Percentiles rank a stretch among this genome's conserved stretches.
Evolutionary conservation across 2,329 filamentous ascomycete species (phyloP).

Genomic region (Fusarium lateritium): DNA sequence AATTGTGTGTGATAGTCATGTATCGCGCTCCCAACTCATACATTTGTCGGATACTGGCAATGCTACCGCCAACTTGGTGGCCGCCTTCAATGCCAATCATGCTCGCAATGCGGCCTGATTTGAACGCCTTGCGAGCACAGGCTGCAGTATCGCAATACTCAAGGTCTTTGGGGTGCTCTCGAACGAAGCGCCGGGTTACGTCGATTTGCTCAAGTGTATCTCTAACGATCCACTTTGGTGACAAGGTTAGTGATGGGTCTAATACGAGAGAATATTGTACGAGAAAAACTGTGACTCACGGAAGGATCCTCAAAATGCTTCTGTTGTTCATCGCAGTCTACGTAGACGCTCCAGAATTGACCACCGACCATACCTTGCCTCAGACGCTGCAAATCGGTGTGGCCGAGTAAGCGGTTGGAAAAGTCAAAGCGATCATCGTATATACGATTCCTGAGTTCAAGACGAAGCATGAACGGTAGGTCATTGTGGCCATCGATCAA

Average conservation of each 20-base stretch:
- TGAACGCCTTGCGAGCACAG: constrained; percentile 51
- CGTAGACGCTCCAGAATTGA: constrained; percentile 53
- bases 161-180: constrained; percentile 43
- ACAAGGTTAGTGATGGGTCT: constrained; percentile 15
- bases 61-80: constrained; percentile 55
- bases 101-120: constrained; percentile 52
- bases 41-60: constrained; percentile 54
- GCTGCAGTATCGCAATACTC: constrained; percentile 47
- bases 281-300: constrained; percentile 18
- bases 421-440: constrained; percentile 34
- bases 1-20: constrained; percentile 56
- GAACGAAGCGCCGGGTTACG: constrained; percentile 51
- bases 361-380: constrained; percentile 50
- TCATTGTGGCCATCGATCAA: constrained; percentile 54
- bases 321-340: constrained; percentile 46
- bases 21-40: constrained; percentile 57
- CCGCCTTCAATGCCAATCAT: constrained; percentile 57
- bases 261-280: neutral
- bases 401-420: constrained; percentile 39
- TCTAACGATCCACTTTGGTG: constrained; percentile 28
- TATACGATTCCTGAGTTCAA: constrained; percentile 50
- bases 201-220: constrained; percentile 54
- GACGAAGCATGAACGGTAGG: constrained; percentile 49
- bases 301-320: constrained; percentile 47
- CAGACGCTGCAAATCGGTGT: constrained; percentile 50